A percentile compares a stretch with the other conserved stretches of the same genome.
These are phyloP conservation scores for Penicillium sp. DNA, from an alignment of 2,329 filamentous ascomycete species.

Conservation along the genomic window DNA sequence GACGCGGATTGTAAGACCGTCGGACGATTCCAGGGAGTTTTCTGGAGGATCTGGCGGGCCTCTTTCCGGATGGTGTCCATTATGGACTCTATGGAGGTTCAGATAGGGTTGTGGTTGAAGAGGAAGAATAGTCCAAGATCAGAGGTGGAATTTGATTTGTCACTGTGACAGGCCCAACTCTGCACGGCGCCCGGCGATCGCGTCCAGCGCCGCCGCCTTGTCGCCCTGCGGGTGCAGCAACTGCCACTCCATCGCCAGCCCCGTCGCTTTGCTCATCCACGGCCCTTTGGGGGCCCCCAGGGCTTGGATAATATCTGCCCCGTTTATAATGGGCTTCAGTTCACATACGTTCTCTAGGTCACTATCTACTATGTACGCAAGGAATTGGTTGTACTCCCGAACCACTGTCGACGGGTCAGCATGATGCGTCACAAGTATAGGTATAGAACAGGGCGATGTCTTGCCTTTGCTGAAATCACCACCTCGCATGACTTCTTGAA, in stretches of 20 bases:
- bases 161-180: conserved; percentile 51
- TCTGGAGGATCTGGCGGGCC: conserved; percentile 29
- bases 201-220: conserved; percentile 61
- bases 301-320: conserved; percentile 70
- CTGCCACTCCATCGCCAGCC: conserved; percentile 86
- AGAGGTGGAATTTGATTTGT: conserved; percentile 3
- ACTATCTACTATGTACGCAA: conserved; percentile 55
- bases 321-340: conserved; percentile 71
- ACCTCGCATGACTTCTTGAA: conserved; percentile 45
- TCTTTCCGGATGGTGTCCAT: conserved; percentile 36
- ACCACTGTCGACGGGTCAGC: conserved; percentile 42
- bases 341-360: conserved; percentile 57
- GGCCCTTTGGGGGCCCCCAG: conserved; percentile 68
- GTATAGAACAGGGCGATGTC: background rate
- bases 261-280: conserved; percentile 83
- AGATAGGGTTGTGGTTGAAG: background rate
- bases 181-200: conserved; percentile 56
- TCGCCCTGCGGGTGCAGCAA: conserved; percentile 75
- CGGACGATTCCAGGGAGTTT: conserved; percentile 16
- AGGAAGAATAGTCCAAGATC: background rate
- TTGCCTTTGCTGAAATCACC: conserved; percentile 37
- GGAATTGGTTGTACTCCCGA: conserved; percentile 58
- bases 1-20: conserved; percentile 8
- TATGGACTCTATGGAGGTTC: background rate
- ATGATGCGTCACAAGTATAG: conserved; percentile 2